Percentiles rank a stretch among this genome's conserved stretches.
These are phyloP conservation scores for Veloporphyrellus conicus DNA, from an alignment of 1,284 basidiomycete species.

Conservation along the genomic window DNA sequence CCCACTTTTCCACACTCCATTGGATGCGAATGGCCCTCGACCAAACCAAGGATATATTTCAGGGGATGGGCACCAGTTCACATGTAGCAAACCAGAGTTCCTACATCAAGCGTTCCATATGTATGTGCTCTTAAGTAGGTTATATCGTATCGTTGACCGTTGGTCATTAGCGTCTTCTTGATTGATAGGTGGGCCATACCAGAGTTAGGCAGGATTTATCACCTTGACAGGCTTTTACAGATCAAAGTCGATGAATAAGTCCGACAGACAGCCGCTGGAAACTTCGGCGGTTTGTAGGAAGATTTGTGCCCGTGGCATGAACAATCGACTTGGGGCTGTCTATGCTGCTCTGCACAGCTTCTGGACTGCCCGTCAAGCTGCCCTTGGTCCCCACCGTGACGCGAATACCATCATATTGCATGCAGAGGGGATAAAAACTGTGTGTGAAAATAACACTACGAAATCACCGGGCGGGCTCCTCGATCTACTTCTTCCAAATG, in stretches of 20 bases:
- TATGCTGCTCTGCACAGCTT: conserved; percentile 49
- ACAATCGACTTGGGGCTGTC: conserved; percentile 57
- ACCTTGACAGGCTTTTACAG: conserved; percentile 24
- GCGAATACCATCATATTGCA: conserved; percentile 56
- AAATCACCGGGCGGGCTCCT: conserved; percentile 47
- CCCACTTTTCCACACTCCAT: conserved; percentile 50
- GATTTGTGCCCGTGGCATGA: conserved; percentile 2
- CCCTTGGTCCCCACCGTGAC: conserved; percentile 39
- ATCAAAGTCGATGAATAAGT: conserved; percentile 46
- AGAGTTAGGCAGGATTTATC: neutral
- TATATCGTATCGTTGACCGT: neutral
- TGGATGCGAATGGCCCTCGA: conserved; percentile 26
- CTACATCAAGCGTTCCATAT: conserved; percentile 56
- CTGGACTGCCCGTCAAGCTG: conserved; percentile 47
- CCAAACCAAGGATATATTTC: conserved; percentile 48
- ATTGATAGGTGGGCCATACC: conserved; percentile 41
- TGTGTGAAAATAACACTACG: conserved; percentile 44
- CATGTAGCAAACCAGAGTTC: conserved; percentile 49
- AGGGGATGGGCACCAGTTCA: conserved; percentile 44
- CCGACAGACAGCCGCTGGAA: conserved; percentile 41
- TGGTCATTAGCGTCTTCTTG: conserved; percentile 44
- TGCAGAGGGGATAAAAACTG: conserved; percentile 27
- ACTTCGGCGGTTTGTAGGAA: conserved; percentile 37
- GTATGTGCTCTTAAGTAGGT: conserved; percentile 35
- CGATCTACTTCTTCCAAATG: conserved; percentile 35